These are phyloP conservation scores for Apiospora marii DNA, from an alignment of 2,329 filamentous ascomycete genomes.

Conservation along the genomic window DNA sequence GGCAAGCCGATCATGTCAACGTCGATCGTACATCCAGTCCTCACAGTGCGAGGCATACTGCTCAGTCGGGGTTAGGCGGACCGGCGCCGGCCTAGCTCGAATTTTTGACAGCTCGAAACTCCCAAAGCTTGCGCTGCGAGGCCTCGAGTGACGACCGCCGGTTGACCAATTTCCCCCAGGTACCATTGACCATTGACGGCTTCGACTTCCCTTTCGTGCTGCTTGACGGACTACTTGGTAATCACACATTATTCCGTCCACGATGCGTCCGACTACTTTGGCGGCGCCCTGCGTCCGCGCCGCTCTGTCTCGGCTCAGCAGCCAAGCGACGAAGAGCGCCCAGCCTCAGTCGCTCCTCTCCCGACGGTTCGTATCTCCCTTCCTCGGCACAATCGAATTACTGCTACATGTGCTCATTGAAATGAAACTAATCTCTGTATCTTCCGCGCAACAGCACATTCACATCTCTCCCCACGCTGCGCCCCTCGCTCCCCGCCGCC, in stretches of 20 bases:
- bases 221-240: neutral
- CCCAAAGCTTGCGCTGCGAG: neutral
- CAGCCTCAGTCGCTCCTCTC: neutral
- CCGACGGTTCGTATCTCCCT: neutral
- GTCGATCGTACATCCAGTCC: neutral
- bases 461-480: conserved; percentile 58
- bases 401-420: neutral
- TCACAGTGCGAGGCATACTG: neutral
- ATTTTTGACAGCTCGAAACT: conserved; percentile 8
- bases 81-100: conserved; percentile 16
- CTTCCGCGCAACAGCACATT: conserved; percentile 48
- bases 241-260: neutral
- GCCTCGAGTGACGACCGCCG: neutral
- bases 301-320: conserved; percentile 24
- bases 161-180: neutral
- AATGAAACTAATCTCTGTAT: neutral
- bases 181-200: neutral
- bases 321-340: conserved; percentile 17
- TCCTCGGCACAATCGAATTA: too few species aligned
- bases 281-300: conserved; percentile 23
- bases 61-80: neutral
- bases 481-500: conserved; percentile 52
- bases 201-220: neutral
- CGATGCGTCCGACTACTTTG: conserved; percentile 17
- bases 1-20: neutral